Evolutionary conservation across 1,139 yeast species (phyloP).

Genomic region (Zygosaccharomyces sapae): DNA sequence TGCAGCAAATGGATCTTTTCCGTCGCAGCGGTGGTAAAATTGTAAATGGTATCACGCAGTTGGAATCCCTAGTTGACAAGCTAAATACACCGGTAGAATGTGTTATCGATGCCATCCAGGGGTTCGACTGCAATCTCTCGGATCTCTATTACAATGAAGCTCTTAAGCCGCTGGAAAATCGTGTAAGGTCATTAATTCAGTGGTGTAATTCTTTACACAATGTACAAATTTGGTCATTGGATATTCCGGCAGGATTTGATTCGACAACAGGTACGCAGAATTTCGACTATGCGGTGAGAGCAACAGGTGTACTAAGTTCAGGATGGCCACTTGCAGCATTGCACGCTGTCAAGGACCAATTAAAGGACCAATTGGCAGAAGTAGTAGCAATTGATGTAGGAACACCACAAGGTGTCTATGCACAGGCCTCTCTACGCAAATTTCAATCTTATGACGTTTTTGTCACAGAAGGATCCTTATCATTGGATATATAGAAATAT

Average conservation of each 20-base stretch:
- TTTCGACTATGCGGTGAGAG: slow-evolving; percentile 33
- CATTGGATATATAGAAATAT: slow-evolving; percentile 4
- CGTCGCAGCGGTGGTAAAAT: slow-evolving; percentile 51
- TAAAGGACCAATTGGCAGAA: slow-evolving; percentile 37
- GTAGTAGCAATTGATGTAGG: slow-evolving; percentile 67
- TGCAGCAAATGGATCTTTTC: slow-evolving; percentile 51
- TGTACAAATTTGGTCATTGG: slow-evolving; percentile 60
- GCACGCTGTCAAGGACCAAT: slow-evolving; percentile 44
- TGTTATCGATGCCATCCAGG: slow-evolving; percentile 77
- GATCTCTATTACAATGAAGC: slow-evolving; percentile 45
- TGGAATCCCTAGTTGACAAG: slow-evolving; percentile 40
- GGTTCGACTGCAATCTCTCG: slow-evolving; percentile 63
- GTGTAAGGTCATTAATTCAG: slow-evolving; percentile 38
- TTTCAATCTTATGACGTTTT: slow-evolving; percentile 32
- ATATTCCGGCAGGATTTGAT: slow-evolving; percentile 80
- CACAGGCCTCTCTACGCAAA: slow-evolving; percentile 31
- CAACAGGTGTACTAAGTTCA: slow-evolving; percentile 52
- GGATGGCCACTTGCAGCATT: slow-evolving; percentile 73
- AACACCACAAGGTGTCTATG: slow-evolving; percentile 45
- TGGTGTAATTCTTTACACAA: slow-evolving; percentile 61
- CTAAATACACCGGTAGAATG: slow-evolving; percentile 74
- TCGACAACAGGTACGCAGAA: slow-evolving; percentile 68
- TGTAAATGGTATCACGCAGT: slow-evolving; percentile 38
- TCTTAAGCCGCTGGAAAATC: slow-evolving; percentile 1
- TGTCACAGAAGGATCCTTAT: slow-evolving; percentile 24